Conservation (phyloP, 169 alveolate genomes). For the Neospora caninum region DNA sequence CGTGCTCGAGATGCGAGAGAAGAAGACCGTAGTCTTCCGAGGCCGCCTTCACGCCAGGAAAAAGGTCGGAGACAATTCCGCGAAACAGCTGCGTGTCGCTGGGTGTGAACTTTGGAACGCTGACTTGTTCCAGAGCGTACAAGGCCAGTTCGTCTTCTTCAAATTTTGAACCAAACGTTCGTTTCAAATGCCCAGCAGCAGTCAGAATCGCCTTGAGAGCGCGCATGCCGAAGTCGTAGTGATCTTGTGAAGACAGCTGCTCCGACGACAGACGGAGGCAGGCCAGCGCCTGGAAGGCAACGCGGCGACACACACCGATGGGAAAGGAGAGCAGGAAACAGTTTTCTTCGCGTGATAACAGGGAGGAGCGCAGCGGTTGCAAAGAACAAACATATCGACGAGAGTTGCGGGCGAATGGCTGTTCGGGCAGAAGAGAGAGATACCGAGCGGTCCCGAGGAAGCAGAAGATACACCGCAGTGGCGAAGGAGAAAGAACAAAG, state of each 20-base stretch:
- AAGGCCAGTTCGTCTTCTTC: slow-evolving; percentile 81
- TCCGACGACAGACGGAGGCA: slow-evolving; percentile 88
- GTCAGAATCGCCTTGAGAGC: slow-evolving; percentile 92
- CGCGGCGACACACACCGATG: neutral
- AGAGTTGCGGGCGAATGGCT: too few species aligned
- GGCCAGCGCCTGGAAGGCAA: slow-evolving; percentile 42
- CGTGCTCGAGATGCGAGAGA: slow-evolving; percentile 72
- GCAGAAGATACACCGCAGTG: too few species aligned
- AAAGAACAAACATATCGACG: too few species aligned
- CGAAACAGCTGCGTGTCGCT: slow-evolving; percentile 91
- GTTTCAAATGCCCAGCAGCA: slow-evolving; percentile 88
- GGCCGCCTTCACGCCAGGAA: slow-evolving; percentile 90
- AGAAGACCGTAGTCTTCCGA: slow-evolving; percentile 80
- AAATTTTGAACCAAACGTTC: slow-evolving; percentile 44
- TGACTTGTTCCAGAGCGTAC: slow-evolving; percentile 91
- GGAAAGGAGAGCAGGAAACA: neutral
- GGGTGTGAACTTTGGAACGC: slow-evolving; percentile 90
- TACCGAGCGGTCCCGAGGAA: too few species aligned
- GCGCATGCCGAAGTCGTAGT: slow-evolving; percentile 95
- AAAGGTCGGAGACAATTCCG: slow-evolving; percentile 92
- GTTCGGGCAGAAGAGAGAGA: too few species aligned
- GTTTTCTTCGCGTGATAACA: too few species aligned
- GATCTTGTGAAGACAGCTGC: slow-evolving; percentile 93
- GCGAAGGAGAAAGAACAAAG: too few species aligned
- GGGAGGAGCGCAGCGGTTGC: too few species aligned